phyloP scores from a whole-genome alignment of 176 grass and related monocot genomes.

The Urochloa ruziziensis region DNA sequence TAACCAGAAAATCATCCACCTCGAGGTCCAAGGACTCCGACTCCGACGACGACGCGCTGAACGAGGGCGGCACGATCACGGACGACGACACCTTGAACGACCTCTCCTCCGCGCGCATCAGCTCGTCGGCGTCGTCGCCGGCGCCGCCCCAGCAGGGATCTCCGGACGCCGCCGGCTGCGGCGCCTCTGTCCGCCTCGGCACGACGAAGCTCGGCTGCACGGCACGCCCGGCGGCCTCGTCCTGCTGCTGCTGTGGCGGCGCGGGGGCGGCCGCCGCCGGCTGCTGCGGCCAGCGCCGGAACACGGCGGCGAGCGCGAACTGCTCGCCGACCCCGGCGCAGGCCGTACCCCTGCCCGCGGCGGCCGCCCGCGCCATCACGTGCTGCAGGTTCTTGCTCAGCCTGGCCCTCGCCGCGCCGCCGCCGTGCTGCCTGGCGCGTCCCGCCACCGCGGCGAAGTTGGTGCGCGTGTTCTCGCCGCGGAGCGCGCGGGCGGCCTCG shows the following conservation, averaged over 20 bases:
- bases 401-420: neutral
- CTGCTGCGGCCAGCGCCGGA: too few relatives aligned
- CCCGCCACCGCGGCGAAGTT: constrained; percentile 66
- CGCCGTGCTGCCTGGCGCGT: neutral
- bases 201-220: constrained; percentile 73
- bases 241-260: neutral
- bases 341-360: too few relatives aligned
- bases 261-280: too few relatives aligned
- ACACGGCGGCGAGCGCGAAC: too few relatives aligned
- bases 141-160: neutral
- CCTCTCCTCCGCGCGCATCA: constrained; percentile 1
- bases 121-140: neutral
- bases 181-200: constrained; percentile 42
- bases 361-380: too few relatives aligned
- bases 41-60: constrained; percentile 7
- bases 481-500: constrained; percentile 55
- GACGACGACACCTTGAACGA: constrained; percentile 60
- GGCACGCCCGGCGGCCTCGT: neutral
- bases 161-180: neutral
- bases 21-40: constrained; percentile 16
- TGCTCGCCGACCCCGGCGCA: too few relatives aligned
- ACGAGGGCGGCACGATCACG: constrained; percentile 57
- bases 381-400: too few relatives aligned
- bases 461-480: constrained; percentile 53
- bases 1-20: constrained; percentile 35